Conservation (phyloP, 306 rosid species). For the Citrullus amarus region DNA sequence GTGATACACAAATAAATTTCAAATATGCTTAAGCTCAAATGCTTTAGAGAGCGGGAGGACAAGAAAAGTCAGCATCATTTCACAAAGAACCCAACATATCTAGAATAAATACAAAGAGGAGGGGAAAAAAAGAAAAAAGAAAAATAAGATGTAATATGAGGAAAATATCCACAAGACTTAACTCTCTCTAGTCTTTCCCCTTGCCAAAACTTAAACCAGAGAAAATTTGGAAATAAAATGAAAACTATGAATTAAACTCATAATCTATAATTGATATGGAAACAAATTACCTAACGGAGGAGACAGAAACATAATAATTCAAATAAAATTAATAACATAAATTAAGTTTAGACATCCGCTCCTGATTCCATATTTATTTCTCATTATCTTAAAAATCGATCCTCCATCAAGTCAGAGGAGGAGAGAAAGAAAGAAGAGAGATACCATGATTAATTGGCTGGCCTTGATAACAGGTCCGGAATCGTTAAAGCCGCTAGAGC, state of each 20-base stretch:
- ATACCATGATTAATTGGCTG: constrained; percentile 2
- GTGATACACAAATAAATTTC: not conserved
- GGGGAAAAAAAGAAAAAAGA: not conserved
- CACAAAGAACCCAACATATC: not conserved
- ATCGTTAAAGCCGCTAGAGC: not conserved
- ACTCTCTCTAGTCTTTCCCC: not conserved
- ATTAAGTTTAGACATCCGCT: not conserved
- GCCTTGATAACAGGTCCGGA: not conserved
- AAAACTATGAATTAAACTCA: not conserved
- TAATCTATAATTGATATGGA: not conserved
- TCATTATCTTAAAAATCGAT: not conserved
- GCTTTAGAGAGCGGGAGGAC: not conserved
- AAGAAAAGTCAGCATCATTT: not conserved
- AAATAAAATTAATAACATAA: not conserved
- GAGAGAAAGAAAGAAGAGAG: not conserved
- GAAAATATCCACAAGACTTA: not conserved
- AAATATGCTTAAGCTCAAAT: not conserved
- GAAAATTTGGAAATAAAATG: not conserved
- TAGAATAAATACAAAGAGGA: not conserved
- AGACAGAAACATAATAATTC: not conserved
- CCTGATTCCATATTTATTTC: not conserved
- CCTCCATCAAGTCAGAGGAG: not conserved
- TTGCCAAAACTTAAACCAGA: not conserved
- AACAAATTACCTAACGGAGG: not conserved
- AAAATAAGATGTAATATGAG: not conserved